Evolutionary conservation across 371 early-diverging fungal species (phyloP), one percentile per base, ranked within the genome.

Genomic region (Apophysomyces ossiformis): DNA sequence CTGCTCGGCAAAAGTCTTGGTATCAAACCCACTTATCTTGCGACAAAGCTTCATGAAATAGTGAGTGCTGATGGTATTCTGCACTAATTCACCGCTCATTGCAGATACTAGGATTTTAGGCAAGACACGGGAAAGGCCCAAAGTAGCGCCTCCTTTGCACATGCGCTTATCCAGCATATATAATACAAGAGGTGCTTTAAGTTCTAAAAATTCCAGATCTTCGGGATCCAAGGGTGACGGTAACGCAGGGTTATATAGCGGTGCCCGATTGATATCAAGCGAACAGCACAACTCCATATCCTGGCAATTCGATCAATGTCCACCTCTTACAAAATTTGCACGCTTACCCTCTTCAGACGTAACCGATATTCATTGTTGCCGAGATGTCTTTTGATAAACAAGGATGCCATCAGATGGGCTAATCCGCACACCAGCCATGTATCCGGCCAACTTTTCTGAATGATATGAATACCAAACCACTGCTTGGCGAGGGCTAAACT

Each of bases 101-200:
- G 92, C 90, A 0, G 89, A 80, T 6, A 90, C 83, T 18, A 95
- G 78, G 18, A 95, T 84, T 68, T 92, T 92, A 58, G 92, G 92
- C 21, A 94, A 84, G 1, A 95, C 88, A 16, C 96, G 91, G 4
- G 88, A 89, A 46, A 98, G 69, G 12, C 93, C 93, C 43, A 87
- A 83, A 4, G 87, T 85, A 35, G 85, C 83, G 9, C 91, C 93
- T 35, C 93, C 92, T 74, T 94, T 94, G 38, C 92, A 88, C 89
- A 97, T 89, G 16, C 94, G 87, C 50, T 88, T 89, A 66, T 96
- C 93, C n/a, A 98, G 85, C 93, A 98, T 96, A 70, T 94, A 91
- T 63, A 98, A 68, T 0, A 98, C 93, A 2, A 98, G 71, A 1
- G 95, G 90, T 5, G 94, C 85, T 73, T 98, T 98, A 8, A 96